Evolutionary conservation across 305 asterid genomes (phyloP).

Genomic region (Andrographis paniculata): DNA sequence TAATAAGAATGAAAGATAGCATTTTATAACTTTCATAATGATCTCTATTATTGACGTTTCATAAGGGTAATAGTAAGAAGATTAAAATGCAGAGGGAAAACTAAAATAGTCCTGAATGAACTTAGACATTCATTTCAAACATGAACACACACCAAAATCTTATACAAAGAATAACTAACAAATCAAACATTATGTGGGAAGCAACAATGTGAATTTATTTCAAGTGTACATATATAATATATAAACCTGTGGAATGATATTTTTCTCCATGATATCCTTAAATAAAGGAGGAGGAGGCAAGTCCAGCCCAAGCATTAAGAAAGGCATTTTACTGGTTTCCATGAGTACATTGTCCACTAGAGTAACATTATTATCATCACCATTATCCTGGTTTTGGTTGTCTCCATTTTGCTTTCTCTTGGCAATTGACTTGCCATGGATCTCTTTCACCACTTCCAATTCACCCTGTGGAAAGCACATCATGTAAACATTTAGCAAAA

Average conservation of each 20-base stretch:
- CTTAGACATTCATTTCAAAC: too few species aligned
- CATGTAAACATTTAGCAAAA: slow-evolving; percentile 6
- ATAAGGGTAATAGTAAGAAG: too few species aligned
- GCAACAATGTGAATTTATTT: too few species aligned
- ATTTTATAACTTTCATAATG: too few species aligned
- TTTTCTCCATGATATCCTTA: slow-evolving; percentile 91
- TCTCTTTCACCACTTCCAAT: slow-evolving; percentile 82
- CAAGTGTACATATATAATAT: not conserved
- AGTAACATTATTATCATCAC: slow-evolving; percentile 36
- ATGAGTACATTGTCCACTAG: slow-evolving; percentile 24
- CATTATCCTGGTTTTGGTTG: slow-evolving; percentile 21
- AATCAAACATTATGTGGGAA: too few species aligned
- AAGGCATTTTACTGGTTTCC: slow-evolving; percentile 78
- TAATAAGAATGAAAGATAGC: too few species aligned
- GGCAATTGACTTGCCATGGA: slow-evolving; percentile 33
- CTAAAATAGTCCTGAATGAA: too few species aligned
- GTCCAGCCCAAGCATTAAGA: slow-evolving; percentile 93
- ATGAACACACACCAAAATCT: too few species aligned
- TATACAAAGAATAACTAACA: too few species aligned
- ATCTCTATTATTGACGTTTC: too few species aligned
- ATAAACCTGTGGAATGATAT: slow-evolving; percentile 96
- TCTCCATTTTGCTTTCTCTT: slow-evolving; percentile 34
- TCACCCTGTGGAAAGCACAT: slow-evolving; percentile 52
- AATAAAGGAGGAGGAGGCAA: slow-evolving; percentile 97
- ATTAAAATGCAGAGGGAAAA: too few species aligned